Percentiles rank a stretch among this genome's conserved stretches.
These are phyloP conservation scores for Tylopilus sp. DNA, from an alignment of 1,284 basidiomycete species.

Conservation along the genomic window DNA sequence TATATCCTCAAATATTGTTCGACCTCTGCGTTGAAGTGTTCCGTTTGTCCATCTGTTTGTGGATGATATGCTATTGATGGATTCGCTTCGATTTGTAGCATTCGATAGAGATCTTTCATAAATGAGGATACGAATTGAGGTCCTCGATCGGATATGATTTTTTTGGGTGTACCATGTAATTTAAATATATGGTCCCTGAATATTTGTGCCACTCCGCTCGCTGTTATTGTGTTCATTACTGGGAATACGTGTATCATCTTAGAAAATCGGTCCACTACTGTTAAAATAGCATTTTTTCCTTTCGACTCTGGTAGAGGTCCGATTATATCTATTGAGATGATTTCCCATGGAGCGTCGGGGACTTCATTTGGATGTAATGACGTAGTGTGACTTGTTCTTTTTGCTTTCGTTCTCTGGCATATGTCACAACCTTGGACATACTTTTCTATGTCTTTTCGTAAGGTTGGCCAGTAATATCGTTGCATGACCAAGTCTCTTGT, in stretches of 20 bases:
- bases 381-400: constrained; percentile 13
- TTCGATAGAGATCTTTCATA: not conserved
- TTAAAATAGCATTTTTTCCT: not conserved
- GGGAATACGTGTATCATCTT: not conserved
- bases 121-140: not conserved
- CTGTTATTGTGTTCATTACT: not conserved
- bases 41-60: constrained; percentile 20
- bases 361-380: not conserved
- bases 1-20: constrained; percentile 40
- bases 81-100: not conserved
- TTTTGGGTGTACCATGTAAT: not conserved
- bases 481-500: constrained; percentile 37
- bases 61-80: constrained; percentile 19
- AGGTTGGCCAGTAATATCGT: constrained; percentile 46
- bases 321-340: not conserved
- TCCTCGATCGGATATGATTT: not conserved
- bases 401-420: constrained; percentile 37
- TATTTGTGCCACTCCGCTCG: not conserved
- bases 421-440: constrained; percentile 42
- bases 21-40: constrained; percentile 42
- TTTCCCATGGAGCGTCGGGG: not conserved
- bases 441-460: constrained; percentile 28
- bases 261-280: not conserved
- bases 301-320: not conserved
- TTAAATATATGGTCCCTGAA: not conserved